Evolutionary conservation across 345 rosid species (phyloP).

Genomic region (Brassica nigra): DNA sequence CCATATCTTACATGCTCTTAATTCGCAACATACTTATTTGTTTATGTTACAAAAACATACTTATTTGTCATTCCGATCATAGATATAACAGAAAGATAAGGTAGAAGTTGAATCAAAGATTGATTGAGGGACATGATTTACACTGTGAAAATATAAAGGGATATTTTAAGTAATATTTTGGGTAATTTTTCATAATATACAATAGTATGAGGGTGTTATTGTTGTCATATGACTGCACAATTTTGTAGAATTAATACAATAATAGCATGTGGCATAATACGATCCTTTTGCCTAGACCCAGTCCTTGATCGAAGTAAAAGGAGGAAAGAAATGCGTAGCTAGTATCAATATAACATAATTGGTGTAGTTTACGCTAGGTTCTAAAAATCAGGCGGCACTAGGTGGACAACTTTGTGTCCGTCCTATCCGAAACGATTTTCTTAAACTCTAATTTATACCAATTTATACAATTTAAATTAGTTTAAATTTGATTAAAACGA

Average conservation of each 20-base stretch:
- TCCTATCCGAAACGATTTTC: too few relatives aligned
- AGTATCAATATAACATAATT: neutral
- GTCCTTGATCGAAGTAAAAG: neutral
- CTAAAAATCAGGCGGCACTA: too few relatives aligned
- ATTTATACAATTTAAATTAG: too few relatives aligned
- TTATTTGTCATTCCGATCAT: too few relatives aligned
- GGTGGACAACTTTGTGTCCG: too few relatives aligned
- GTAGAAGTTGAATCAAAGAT: neutral
- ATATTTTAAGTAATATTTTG: neutral
- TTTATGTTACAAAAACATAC: too few relatives aligned
- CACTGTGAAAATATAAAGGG: constrained; percentile 2
- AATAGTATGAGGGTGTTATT: constrained; percentile 13
- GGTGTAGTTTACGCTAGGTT: neutral
- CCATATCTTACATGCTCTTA: too few relatives aligned
- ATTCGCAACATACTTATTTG: too few relatives aligned
- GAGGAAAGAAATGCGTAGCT: neutral
- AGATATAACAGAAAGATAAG: neutral
- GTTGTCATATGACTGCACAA: too few relatives aligned
- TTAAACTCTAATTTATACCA: too few relatives aligned
- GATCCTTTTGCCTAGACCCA: neutral
- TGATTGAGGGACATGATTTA: neutral
- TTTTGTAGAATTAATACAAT: too few relatives aligned
- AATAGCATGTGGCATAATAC: neutral
- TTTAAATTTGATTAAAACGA: too few relatives aligned
- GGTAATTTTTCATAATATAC: neutral